Evolutionary conservation across 2,329 filamentous ascomycete species (phyloP).

Genomic region (Pyricularia grisea): DNA sequence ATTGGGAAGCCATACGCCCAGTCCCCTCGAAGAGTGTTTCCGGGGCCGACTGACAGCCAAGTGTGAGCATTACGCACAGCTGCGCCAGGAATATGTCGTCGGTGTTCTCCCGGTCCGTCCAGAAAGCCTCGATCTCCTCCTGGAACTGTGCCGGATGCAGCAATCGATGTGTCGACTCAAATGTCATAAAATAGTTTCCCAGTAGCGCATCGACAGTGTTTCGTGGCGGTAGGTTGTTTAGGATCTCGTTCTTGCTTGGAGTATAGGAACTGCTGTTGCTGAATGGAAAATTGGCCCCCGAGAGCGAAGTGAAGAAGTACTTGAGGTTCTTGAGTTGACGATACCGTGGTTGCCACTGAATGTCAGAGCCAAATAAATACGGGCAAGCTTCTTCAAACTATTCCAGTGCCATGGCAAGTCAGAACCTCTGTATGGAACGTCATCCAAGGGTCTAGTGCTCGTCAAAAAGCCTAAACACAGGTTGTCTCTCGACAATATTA

Average conservation of each 20-base stretch:
- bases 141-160: conserved; percentile 13
- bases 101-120: conserved; percentile 10
- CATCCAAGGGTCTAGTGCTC: background rate
- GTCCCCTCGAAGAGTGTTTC: conserved; percentile 9
- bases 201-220: conserved; percentile 13
- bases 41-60: conserved; percentile 14
- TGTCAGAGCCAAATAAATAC: conserved; percentile 13
- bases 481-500: background rate
- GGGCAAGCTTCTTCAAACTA: conserved; percentile 16
- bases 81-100: conserved; percentile 16
- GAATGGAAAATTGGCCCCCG: conserved; percentile 16
- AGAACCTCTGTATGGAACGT: background rate
- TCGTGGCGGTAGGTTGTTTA: conserved; percentile 12
- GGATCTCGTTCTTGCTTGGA: conserved; percentile 9
- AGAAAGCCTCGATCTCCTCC: conserved; percentile 13
- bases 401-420: background rate
- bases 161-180: conserved; percentile 16
- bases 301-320: conserved; percentile 12
- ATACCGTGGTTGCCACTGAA: conserved; percentile 14
- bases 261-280: conserved; percentile 9
- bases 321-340: conserved; percentile 14
- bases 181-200: conserved; percentile 14
- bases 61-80: conserved; percentile 16
- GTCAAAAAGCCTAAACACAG: background rate
- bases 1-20: conserved; percentile 11